Conservation (phyloP, 2,329 filamentous ascomycete species). For the Rosellinia necatrix region DNA sequence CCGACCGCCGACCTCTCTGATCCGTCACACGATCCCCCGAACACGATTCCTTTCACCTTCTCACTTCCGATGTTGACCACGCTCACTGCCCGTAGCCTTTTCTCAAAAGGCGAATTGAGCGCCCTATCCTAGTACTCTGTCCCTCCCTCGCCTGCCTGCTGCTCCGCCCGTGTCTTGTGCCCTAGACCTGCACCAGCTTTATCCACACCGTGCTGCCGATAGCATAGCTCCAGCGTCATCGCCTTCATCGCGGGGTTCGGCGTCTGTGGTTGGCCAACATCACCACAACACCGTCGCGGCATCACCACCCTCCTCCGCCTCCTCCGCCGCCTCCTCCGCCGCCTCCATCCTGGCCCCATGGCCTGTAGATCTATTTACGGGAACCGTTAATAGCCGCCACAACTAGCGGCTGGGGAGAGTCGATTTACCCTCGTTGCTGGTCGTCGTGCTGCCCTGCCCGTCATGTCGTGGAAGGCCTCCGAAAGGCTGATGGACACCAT, state of each 20-base stretch:
- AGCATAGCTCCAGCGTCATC: slow-evolving; percentile 22
- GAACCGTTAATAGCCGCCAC: slow-evolving; percentile 4
- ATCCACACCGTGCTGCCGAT: background rate
- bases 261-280: slow-evolving; percentile 12
- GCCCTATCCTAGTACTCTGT: background rate
- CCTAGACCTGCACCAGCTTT: background rate
- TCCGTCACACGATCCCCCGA: slow-evolving; percentile 29
- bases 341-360: too few relatives aligned
- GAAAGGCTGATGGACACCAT: slow-evolving; percentile 95
- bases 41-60: slow-evolving; percentile 13
- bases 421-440: slow-evolving; percentile 22
- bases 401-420: background rate
- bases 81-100: background rate
- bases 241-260: slow-evolving; percentile 34
- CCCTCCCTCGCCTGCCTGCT: background rate
- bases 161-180: background rate
- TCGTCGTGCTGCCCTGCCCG: slow-evolving; percentile 40
- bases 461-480: slow-evolving; percentile 92
- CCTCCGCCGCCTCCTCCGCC: background rate
- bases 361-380: slow-evolving; percentile 24
- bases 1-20: slow-evolving; percentile 13
- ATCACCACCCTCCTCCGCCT: background rate
- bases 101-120: slow-evolving; percentile 5
- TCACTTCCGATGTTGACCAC: slow-evolving; percentile 1
- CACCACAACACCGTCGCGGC: background rate